A percentile compares a stretch with the other conserved stretches of the same genome.
phyloP scores from a whole-genome alignment of 371 early-diverging fungal species.

The Rhizopus arrhizus region DNA sequence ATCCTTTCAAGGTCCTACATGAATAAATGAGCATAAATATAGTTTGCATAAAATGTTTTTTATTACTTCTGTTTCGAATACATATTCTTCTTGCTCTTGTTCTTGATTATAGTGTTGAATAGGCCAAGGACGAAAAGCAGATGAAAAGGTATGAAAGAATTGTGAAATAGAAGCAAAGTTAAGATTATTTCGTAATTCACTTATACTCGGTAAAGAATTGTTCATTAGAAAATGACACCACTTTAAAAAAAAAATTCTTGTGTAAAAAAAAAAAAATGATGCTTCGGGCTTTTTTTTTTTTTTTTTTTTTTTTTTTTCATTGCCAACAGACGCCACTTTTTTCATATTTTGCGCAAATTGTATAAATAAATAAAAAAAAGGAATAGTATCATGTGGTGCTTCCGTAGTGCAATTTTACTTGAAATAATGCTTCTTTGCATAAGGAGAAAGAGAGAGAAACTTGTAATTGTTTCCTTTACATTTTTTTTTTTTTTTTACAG shows the following conservation, averaged over 20 bases:
- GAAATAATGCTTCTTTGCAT: not conserved
- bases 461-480: too few relatives aligned
- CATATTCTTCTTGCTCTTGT: constrained; percentile 14
- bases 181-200: constrained; percentile 46
- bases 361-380: not conserved
- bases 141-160: constrained; percentile 48
- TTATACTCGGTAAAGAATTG: constrained; percentile 24
- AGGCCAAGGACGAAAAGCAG: constrained; percentile 51
- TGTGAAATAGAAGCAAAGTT: constrained; percentile 53
- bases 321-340: not conserved
- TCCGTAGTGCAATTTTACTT: not conserved
- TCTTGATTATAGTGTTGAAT: too few relatives aligned
- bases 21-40: constrained; percentile 1
- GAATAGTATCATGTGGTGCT: not conserved
- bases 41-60: not conserved
- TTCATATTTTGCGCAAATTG: not conserved
- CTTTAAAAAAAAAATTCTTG: not conserved
- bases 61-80: constrained; percentile 33
- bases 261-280: not conserved
- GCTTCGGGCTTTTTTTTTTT: not conserved
- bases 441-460: too few relatives aligned
- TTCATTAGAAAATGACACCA: constrained; percentile 2
- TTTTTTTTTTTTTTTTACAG: too few relatives aligned
- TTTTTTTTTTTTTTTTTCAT: not conserved
- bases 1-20: constrained; percentile 49